Evolutionary conservation across 2,329 filamentous ascomycete species (phyloP).

Genomic region (Biscogniauxia mediterranea): DNA sequence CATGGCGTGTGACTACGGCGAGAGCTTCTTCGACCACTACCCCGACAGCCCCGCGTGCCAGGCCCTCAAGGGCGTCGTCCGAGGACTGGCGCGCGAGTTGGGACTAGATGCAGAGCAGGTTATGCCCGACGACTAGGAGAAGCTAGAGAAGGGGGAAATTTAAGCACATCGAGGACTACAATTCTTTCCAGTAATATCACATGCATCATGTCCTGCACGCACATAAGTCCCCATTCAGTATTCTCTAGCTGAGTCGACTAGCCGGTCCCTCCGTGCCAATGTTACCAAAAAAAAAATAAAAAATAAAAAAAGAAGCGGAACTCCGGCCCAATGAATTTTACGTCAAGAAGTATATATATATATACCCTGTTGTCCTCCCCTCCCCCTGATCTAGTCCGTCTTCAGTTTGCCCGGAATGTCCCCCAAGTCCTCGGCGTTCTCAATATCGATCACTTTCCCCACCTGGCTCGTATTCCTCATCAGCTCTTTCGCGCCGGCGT

Average conservation of each 20-base stretch:
- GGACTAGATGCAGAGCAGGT: conserved; percentile 59
- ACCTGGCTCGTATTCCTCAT: conserved; percentile 92
- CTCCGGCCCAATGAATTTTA: not conserved
- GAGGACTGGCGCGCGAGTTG: conserved; percentile 64
- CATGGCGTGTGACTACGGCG: conserved; percentile 95
- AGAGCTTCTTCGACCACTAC: conserved; percentile 94
- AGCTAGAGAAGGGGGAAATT: conserved; percentile 15
- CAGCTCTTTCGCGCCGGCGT: conserved; percentile 92
- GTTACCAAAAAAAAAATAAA: not conserved
- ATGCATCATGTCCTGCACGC: not conserved
- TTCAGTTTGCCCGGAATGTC: conserved; percentile 69
- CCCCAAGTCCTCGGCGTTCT: conserved; percentile 75
- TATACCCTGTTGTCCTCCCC: not conserved
- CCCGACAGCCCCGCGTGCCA: conserved; percentile 88
- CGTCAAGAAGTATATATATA: not conserved
- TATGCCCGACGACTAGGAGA: conserved; percentile 39
- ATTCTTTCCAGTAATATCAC: not conserved
- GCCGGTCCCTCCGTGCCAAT: too few species aligned
- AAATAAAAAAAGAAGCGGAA: not conserved
- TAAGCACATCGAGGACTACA: not conserved
- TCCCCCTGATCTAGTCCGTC: conserved; percentile 28
- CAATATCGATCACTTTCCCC: conserved; percentile 82
- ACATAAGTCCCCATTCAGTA: not conserved
- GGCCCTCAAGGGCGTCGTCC: conserved; percentile 79
- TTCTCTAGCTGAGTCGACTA: not conserved